Percentiles rank a stretch among this genome's conserved stretches.
Evolutionary conservation across 2,329 filamentous ascomycete genomes (phyloP).

Genomic region (Coniochaeta prunicola): DNA sequence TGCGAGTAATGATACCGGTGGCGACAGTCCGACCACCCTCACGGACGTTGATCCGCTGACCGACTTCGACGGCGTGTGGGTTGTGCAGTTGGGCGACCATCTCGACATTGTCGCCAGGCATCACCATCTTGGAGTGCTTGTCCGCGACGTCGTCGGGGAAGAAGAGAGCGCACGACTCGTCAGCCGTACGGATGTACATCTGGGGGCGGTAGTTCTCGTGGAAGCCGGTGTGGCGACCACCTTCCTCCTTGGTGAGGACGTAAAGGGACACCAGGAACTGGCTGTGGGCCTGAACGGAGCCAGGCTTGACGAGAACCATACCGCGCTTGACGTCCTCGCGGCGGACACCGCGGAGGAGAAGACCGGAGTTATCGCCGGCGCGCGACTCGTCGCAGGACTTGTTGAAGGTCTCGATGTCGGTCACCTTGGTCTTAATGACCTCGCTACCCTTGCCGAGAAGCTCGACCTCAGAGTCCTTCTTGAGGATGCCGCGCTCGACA

Average conservation of each 20-base stretch:
- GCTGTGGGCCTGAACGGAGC: constrained; percentile 75
- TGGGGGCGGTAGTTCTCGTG: constrained; percentile 94
- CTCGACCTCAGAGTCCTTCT: constrained; percentile 92
- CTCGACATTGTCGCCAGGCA: constrained; percentile 98
- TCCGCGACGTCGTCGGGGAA: constrained; percentile 78
- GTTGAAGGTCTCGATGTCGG: constrained; percentile 99
- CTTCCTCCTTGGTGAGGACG: constrained; percentile 95
- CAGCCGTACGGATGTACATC: constrained; percentile 90
- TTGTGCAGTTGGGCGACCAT: constrained; percentile 84
- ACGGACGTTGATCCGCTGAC: constrained; percentile 96
- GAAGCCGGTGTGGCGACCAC: constrained; percentile 95
- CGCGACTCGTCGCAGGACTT: constrained; percentile 97
- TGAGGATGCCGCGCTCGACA: constrained; percentile 91
- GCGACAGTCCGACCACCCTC: constrained; percentile 90
- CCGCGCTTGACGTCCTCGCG: constrained; percentile 91
- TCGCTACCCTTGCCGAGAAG: constrained; percentile 78
- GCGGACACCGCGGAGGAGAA: constrained; percentile 90
- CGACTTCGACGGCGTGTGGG: constrained; percentile 80
- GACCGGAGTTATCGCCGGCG: constrained; percentile 96
- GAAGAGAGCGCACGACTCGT: constrained; percentile 68
- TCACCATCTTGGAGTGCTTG: constrained; percentile 69
- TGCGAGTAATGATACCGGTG: constrained; percentile 73
- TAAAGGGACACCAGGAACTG: constrained; percentile 96
- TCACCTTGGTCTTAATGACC: constrained; percentile 96
- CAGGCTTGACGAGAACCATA: constrained; percentile 87